A percentile compares a stretch with the other conserved stretches of the same genome.
phyloP scores from a whole-genome alignment of 345 rosid species.

The Moricandia arvensis region DNA sequence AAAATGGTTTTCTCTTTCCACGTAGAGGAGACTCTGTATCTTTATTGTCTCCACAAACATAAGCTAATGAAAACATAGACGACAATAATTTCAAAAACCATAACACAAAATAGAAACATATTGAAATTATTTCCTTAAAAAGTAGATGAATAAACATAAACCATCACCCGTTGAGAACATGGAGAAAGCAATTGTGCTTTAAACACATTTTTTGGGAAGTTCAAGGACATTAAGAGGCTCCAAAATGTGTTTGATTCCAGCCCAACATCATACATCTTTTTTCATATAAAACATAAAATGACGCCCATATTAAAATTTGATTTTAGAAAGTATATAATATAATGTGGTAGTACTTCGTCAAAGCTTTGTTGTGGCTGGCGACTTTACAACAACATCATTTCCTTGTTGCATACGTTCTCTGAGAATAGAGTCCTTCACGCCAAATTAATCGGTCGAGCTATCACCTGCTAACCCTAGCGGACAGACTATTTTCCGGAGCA shows the following conservation, averaged over 20 bases:
- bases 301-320: background rate
- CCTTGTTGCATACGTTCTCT: constrained; percentile 29
- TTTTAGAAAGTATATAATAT: background rate
- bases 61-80: constrained; percentile 39
- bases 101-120: background rate
- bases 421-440: constrained; percentile 10
- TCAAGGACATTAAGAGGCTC: constrained; percentile 52
- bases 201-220: constrained; percentile 57
- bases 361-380: constrained; percentile 39
- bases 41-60: constrained; percentile 62
- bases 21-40: constrained; percentile 39
- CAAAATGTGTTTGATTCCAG: constrained; percentile 61
- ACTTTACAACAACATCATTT: constrained; percentile 33
- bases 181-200: constrained; percentile 50
- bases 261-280: constrained; percentile 69
- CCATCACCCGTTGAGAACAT: constrained; percentile 37
- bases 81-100: background rate
- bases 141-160: background rate
- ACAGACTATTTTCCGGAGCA: constrained; percentile 29
- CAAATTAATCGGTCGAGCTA: constrained; percentile 19
- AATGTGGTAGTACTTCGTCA: constrained; percentile 31
- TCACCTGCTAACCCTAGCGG: constrained; percentile 35
- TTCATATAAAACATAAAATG: background rate
- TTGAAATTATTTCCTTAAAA: background rate
- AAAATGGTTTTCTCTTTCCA: constrained; percentile 46